Percentiles rank a stretch among this genome's conserved stretches.
Evolutionary conservation across 2,329 filamentous ascomycete genomes (phyloP).

Genomic region (Sphaerulina vaccinii): DNA sequence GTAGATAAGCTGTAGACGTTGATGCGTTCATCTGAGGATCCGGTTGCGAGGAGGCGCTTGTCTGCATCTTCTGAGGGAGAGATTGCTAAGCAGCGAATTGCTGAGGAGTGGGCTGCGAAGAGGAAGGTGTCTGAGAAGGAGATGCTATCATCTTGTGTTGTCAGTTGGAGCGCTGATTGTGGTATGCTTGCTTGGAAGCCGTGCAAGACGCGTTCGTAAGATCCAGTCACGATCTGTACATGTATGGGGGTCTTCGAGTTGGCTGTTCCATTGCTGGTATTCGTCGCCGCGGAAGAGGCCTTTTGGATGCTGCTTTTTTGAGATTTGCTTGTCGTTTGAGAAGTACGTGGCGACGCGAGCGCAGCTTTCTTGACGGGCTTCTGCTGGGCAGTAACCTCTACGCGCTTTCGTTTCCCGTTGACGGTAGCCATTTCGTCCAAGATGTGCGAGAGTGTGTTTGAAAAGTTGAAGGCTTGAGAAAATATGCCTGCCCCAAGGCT

Average conservation of each 20-base stretch:
- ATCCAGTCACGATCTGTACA: constrained; percentile 89
- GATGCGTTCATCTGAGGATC: constrained; percentile 89
- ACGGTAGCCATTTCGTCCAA: constrained; percentile 1
- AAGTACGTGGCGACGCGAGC: constrained; percentile 3
- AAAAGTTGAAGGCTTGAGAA: not conserved
- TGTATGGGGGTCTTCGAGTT: constrained; percentile 45
- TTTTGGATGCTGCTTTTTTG: constrained; percentile 6
- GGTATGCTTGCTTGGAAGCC: constrained; percentile 77
- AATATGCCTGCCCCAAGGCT: too few relatives aligned
- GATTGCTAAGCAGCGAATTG: constrained; percentile 83
- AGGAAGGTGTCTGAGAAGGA: constrained; percentile 90
- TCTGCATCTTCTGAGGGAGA: constrained; percentile 65
- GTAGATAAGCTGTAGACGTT: constrained; percentile 86
- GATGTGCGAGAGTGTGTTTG: not conserved
- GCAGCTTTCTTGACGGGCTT: constrained; percentile 14
- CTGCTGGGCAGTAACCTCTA: constrained; percentile 10
- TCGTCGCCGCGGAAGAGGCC: not conserved
- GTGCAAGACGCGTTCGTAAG: constrained; percentile 90
- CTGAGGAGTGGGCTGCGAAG: constrained; percentile 88
- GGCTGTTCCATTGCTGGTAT: not conserved
- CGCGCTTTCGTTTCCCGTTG: constrained; percentile 12
- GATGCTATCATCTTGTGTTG: constrained; percentile 39
- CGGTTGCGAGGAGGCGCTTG: constrained; percentile 86
- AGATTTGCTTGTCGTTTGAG: not conserved
- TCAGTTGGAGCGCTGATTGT: constrained; percentile 6